Evolutionary conservation across 768 basidiomycete species (phyloP), one percentile per base, ranked within the genome.

Genomic region (Suillus alpinus): DNA sequence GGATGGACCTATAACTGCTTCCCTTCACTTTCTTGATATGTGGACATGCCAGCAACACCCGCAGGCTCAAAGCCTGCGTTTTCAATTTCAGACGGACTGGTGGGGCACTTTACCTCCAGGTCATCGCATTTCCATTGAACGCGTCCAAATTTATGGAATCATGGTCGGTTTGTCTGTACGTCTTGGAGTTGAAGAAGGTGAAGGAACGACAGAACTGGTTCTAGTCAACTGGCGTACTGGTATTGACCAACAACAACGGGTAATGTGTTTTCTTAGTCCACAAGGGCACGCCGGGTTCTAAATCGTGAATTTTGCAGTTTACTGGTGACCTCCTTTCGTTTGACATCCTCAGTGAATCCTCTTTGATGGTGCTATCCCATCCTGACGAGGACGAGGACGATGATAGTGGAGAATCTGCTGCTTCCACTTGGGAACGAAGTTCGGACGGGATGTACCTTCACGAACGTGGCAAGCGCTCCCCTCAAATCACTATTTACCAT

Each of bases 11-110:
- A 71, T 71, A 57, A 60, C 57, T 16, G 63, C 67, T 62, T 59
- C 63, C 18, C 47, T 87, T 63, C 83, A 83, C 63, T 77, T 87
- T 60, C 81, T 83, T 61, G 76, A 85, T 67, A 69, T 86, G 56
- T 81, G 80, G 75, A 76, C 75, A n/a, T 84, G 83, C 60, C 80
- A 77, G 59, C 83, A 83, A 65, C 85, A 87, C 66, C 75, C 80
- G 34, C 74, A 71, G 55, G 80, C 83, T 32, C 46, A 63, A 41
- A 69, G 74, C 39, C 63, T 71, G 18, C 63, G 66, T 29, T 58
- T 74, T 36, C 66, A 61, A 34, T 72, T 71, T 46, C 72, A 65
- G 57, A 75, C 74, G 12, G 72, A 73, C 39, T 75, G 72, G 72
- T 75, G 74, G 72, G 74, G 72, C 2, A 52, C 67, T 36, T 63